Conservation (phyloP, 2,329 filamentous ascomycete genomes). For the Xylaria sp. region DNA sequence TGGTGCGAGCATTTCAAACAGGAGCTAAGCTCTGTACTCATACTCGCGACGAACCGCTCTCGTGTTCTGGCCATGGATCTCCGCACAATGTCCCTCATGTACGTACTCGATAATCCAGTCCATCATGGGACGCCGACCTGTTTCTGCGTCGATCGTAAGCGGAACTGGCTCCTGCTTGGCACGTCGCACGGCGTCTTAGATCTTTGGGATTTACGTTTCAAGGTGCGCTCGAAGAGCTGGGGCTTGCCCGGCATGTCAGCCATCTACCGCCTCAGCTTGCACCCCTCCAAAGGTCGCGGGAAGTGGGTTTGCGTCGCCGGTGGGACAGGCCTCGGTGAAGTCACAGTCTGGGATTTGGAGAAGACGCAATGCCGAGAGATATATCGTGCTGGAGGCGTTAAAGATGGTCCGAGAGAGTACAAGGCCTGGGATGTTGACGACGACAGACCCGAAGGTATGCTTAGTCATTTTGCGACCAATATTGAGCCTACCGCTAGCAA, state of each 20-base stretch:
- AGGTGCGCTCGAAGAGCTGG: conserved; percentile 86
- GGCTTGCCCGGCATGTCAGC: conserved; percentile 82
- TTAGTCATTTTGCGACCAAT: conserved; percentile 82
- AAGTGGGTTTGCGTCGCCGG: conserved; percentile 90
- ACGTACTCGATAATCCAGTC: conserved; percentile 83
- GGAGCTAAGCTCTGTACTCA: conserved; percentile 81
- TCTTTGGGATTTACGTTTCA: conserved; percentile 97
- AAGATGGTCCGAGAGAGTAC: conserved; percentile 73
- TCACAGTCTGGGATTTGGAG: conserved; percentile 96
- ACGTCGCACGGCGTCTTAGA: conserved; percentile 93
- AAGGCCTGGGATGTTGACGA: conserved; percentile 91
- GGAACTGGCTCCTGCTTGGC: conserved; percentile 90
- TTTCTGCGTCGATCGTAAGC: conserved; percentile 86
- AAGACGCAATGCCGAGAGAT: conserved; percentile 89
- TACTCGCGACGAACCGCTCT: conserved; percentile 87
- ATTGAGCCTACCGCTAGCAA: conserved; percentile 68
- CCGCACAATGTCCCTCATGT: conserved; percentile 84
- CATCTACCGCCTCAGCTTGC: conserved; percentile 81
- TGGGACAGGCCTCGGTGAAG: conserved; percentile 85
- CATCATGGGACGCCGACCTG: conserved; percentile 92
- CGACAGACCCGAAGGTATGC: conserved; percentile 85
- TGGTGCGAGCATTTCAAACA: conserved; percentile 93
- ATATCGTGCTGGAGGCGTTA: conserved; percentile 75
- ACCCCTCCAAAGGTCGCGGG: conserved; percentile 80
- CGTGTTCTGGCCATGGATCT: conserved; percentile 87